phyloP scores from a whole-genome alignment of 768 basidiomycete genomes.

The Naganishia vaughanmartiniae region DNA sequence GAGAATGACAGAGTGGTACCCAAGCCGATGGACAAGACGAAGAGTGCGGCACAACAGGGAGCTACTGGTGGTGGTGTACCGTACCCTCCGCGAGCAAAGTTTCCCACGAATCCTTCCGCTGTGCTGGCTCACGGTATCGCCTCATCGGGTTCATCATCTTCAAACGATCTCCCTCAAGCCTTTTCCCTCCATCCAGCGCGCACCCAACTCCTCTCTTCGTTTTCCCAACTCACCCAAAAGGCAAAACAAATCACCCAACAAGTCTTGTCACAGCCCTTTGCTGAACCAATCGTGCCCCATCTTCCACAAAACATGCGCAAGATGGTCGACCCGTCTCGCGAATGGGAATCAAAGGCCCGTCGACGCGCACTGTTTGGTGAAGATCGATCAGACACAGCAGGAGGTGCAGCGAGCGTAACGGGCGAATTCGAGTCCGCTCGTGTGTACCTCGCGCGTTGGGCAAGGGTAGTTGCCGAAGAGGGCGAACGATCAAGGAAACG shows the following conservation, averaged over 20 bases:
- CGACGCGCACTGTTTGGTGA: constrained; percentile 53
- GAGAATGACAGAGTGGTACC: constrained; percentile 32
- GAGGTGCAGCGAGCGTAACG: constrained; percentile 54
- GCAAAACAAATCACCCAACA: constrained; percentile 92
- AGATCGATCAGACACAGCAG: constrained; percentile 59
- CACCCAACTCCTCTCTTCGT: constrained; percentile 83
- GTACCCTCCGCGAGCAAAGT: constrained; percentile 39
- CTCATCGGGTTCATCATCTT: constrained; percentile 43
- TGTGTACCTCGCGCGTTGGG: constrained; percentile 95
- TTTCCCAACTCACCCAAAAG: constrained; percentile 88
- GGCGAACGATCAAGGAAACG: constrained; percentile 81
- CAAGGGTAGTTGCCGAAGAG: constrained; percentile 88
- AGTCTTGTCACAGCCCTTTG: constrained; percentile 89
- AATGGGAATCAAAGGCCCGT: constrained; percentile 55
- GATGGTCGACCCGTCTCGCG: constrained; percentile 82
- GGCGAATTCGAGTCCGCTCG: constrained; percentile 95
- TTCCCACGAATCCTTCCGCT: constrained; percentile 36
- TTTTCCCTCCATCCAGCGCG: constrained; percentile 61
- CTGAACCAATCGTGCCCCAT: constrained; percentile 92
- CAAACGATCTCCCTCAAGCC: constrained; percentile 77
- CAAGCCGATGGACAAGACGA: constrained; percentile 21
- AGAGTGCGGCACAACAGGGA: neutral
- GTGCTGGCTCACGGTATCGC: constrained; percentile 34
- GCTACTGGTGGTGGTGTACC: constrained; percentile 2
- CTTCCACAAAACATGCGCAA: constrained; percentile 90